Conservation (phyloP, 1,284 basidiomycete species). For the Amylostereum chailletii region DNA sequence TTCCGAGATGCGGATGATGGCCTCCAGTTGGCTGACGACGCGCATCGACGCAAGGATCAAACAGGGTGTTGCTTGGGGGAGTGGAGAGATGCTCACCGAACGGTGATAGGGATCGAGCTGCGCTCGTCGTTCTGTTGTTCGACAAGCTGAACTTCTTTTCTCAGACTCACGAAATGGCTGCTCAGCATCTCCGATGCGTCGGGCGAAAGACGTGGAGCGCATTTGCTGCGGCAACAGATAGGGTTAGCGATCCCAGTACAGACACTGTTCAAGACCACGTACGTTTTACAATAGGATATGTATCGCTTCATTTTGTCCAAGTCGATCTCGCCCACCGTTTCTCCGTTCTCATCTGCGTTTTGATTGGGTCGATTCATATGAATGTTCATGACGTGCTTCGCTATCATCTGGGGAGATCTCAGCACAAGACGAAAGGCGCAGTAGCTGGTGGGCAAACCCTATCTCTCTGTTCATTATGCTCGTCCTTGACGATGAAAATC, state of each 20-base stretch:
- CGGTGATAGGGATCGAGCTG: conserved; percentile 96
- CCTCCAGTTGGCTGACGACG: conserved; percentile 82
- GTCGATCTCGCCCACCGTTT: conserved; percentile 86
- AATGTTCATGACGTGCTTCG: conserved; percentile 97
- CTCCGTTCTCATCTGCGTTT: conserved; percentile 49
- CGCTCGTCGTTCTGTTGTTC: conserved; percentile 97
- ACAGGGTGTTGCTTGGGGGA: neutral
- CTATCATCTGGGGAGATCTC: conserved; percentile 63
- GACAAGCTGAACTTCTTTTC: conserved; percentile 94
- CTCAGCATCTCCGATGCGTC: conserved; percentile 96
- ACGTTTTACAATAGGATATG: conserved; percentile 94
- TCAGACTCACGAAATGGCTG: conserved; percentile 91
- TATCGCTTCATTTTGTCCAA: conserved; percentile 99
- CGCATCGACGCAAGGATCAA: neutral
- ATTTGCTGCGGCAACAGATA: conserved; percentile 55
- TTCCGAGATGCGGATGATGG: conserved; percentile 98
- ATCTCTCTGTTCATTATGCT: conserved; percentile 93
- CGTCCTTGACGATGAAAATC: conserved; percentile 99
- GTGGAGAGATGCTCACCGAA: conserved; percentile 55
- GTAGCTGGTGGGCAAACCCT: conserved; percentile 41
- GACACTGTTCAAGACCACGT: conserved; percentile 16
- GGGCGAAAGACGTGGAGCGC: conserved; percentile 86
- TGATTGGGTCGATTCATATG: conserved; percentile 89
- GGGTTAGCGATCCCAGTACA: neutral
- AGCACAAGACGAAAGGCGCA: neutral